These are phyloP conservation scores for Stenogyne calaminthoides DNA, from an alignment of 305 asterid genomes.

Conservation along the genomic window DNA sequence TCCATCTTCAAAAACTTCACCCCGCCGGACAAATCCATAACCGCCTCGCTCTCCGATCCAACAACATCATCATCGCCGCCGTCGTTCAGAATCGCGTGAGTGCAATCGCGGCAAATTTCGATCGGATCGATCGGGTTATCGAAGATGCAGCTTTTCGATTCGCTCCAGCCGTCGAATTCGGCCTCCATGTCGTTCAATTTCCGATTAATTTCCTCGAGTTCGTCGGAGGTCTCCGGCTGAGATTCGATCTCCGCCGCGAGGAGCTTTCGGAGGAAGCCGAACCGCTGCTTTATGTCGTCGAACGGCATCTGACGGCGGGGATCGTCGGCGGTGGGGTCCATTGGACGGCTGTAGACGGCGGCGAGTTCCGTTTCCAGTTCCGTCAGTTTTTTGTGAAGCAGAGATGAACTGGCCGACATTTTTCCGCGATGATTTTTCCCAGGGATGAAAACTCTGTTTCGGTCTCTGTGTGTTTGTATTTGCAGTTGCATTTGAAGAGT, in stretches of 20 bases:
- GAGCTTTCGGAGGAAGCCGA: constrained; percentile 47
- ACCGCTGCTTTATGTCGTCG: constrained; percentile 41
- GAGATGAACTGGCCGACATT: constrained; percentile 35
- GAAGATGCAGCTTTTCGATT: neutral
- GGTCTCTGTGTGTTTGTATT: neutral
- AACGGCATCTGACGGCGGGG: constrained; percentile 20
- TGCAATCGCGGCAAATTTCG: constrained; percentile 47
- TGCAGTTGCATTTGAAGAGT: neutral
- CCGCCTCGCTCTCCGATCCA: constrained; percentile 20
- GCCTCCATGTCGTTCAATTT: constrained; percentile 38
- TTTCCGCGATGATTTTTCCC: constrained; percentile 1
- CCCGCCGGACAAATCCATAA: neutral
- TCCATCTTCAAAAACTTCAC: constrained; percentile 6
- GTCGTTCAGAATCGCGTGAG: constrained; percentile 29
- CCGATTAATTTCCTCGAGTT: constrained; percentile 34
- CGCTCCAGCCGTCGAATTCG: constrained; percentile 40
- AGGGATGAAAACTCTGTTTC: neutral
- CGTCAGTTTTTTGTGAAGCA: constrained; percentile 54
- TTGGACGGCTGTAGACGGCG: constrained; percentile 31
- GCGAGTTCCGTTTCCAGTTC: constrained; percentile 53
- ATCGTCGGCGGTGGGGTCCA: constrained; percentile 17
- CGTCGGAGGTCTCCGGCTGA: constrained; percentile 33
- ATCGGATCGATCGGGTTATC: constrained; percentile 24
- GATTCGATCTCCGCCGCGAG: constrained; percentile 45
- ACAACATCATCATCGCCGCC: neutral